Percentiles rank a stretch among this genome's conserved stretches.
Conservation (phyloP, 2,329 filamentous ascomycete genomes). For the Albophoma yamanashiensis region DNA sequence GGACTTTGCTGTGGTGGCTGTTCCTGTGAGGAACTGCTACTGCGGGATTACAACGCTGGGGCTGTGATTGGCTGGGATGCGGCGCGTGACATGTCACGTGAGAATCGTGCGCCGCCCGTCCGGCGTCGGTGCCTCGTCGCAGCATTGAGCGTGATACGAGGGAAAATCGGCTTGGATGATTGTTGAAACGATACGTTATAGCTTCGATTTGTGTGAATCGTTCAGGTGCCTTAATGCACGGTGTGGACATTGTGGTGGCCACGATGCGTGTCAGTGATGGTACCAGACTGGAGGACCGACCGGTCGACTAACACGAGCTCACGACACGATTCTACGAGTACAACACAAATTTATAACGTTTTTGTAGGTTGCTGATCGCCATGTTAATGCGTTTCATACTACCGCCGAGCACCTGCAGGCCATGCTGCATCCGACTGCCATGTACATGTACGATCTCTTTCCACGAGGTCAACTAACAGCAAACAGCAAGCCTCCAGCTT, state of each 20-base stretch:
- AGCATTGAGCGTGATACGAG: neutral
- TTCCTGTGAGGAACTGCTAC: constrained; percentile 8
- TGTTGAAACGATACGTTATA: neutral
- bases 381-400: too few species aligned
- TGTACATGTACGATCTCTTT: too few species aligned
- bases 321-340: neutral
- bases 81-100: constrained; percentile 20
- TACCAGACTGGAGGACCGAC: too few species aligned
- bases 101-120: accelerated
- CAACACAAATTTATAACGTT: too few species aligned
- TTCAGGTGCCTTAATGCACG: neutral
- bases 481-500: too few species aligned
- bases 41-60: constrained; percentile 29
- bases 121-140: neutral
- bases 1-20: neutral
- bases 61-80: constrained; percentile 20
- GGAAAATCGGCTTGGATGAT: too few species aligned
- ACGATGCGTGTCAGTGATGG: neutral
- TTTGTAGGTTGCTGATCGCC: too few species aligned
- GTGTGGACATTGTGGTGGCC: neutral
- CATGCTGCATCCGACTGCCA: too few species aligned
- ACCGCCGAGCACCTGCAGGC: too few species aligned
- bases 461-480: too few species aligned
- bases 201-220: neutral
- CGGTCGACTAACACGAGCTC: neutral